Base-by-base conservation (phyloP, 768 basidiomycete species). In the Paxillus involutus region DNA sequence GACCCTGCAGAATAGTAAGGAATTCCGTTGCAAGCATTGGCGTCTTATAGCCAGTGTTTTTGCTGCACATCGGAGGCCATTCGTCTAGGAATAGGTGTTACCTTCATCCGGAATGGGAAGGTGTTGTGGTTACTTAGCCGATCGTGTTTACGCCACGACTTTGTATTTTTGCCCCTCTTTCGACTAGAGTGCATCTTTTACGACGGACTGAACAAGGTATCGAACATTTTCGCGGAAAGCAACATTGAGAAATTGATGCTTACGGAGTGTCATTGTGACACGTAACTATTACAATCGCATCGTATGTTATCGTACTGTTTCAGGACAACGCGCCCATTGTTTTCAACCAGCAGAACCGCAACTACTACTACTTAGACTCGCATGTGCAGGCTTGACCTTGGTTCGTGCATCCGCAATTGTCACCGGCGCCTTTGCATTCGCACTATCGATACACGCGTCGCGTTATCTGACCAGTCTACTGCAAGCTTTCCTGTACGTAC, bases 341-440 rank as follows among this genome's bases (percentile, higher is more conserved):
- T 57, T 37, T 62, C 35, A 14, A 35, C 35, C 39, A 42, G 17
- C 21, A 36, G n/a, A 13, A 16, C 35, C 32, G 10, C 33, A 24
- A 21, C 7, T 13, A 19, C 16, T 30, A n/a, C 32, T 55, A 65
- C 49, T 67, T 59, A 24, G 53, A 57, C 40, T 37, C 59, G 24
- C 65, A 67, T 3, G 37, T 41, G 45, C 66, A 67, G 3, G 17
- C 54, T 29, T 44, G 26, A 32, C 53, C 55, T 35, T 52, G 41
- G n/a, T 37, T 35, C 10, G 64, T 55, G 32, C 67, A 68, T 19
- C 1, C 26, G 43, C 65, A 69, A 17, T 52, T 49, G 0, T 46
- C 41, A 2, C 61, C 61, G 4, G 57, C 53, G 6, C 64, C 65
- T n/a, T 51, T 42, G 17, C 65, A 68, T 3, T 55, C 59, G 36